Evolutionary conservation across 1,284 basidiomycete species (phyloP), one percentile per base, ranked within the genome.

Genomic region (Schizophyllum amplum): DNA sequence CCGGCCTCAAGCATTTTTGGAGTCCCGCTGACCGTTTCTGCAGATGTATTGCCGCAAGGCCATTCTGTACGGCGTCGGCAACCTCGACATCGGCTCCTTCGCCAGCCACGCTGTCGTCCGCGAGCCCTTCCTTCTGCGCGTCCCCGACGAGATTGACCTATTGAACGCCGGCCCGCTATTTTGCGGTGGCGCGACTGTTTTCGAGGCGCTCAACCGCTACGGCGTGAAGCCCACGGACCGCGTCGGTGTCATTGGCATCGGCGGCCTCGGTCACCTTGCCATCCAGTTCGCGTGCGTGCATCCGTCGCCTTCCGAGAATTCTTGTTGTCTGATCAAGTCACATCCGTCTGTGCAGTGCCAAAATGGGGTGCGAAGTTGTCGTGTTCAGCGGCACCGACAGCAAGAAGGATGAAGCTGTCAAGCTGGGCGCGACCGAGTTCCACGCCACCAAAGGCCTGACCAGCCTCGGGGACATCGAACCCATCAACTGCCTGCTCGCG

Each of bases 381-480:
- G 83, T 79, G 52, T 80, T 86, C 66, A 82, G 81, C n/a, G 73
- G 77, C 61, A 78, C 78, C 2, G 74, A 77, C 33, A 67, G 66
- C 54, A 86, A 86, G 69, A 76, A 71, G 63, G 76, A 76, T 25
- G 82, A 84, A 61, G 80, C 81, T 7, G 66, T 74, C 60, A 70
- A 69, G 47, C 75, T 86, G 59, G 83, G 83, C 17, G 83, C 83
- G 5, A 64, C 61, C 4, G 73, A 73, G 55, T 73, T 74, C 52
- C 66, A 73, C 48, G 61, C 66, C 4, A 70, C 67, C 9, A 67
- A 59, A 50, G 66, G 62, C 11, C 60, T 50, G 4, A 59, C 48
- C 11, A 59, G 59, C 7, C 59, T 74, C 13, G 62, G 70, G 1
- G 62, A 67, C 0, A 52, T 48, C 27, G 48, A 55, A 24, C 57